phyloP scores from a whole-genome alignment of 2,329 filamentous ascomycete species.

The Alternaria sp. region DNA sequence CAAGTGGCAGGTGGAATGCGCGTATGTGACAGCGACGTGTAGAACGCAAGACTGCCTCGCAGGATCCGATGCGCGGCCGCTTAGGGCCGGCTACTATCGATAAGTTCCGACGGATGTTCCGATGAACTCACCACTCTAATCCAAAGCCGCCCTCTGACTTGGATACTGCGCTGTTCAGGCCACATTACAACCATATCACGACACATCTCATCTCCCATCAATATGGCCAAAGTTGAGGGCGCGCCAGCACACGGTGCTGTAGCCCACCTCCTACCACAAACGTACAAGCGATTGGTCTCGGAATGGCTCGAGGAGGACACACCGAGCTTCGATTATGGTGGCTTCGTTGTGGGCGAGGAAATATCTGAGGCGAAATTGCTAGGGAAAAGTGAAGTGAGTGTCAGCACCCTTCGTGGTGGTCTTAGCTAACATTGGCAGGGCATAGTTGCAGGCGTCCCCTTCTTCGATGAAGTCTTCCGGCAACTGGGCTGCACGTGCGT shows the following conservation, averaged over 20 bases:
- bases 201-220: neutral
- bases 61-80: conserved; percentile 24
- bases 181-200: neutral
- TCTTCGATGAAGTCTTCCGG: conserved; percentile 91
- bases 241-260: conserved; percentile 67
- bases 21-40: neutral
- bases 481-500: conserved; percentile 83
- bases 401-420: neutral
- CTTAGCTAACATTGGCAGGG: conserved; percentile 59
- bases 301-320: conserved; percentile 96
- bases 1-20: neutral
- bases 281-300: conserved; percentile 82
- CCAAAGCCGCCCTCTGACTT: neutral
- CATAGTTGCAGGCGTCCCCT: conserved; percentile 89
- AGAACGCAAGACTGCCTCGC: neutral
- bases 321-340: conserved; percentile 95
- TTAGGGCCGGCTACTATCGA: conserved; percentile 26
- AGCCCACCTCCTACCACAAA: conserved; percentile 80
- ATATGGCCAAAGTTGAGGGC: conserved; percentile 54
- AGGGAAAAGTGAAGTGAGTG: conserved; percentile 64
- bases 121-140: conserved; percentile 15
- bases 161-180: neutral
- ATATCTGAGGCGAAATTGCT: conserved; percentile 61
- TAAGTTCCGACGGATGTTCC: conserved; percentile 18
- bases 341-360: conserved; percentile 88